Base-by-base conservation (phyloP, 108 stramenopile species). In the Discostella pseudostelligera region DNA sequence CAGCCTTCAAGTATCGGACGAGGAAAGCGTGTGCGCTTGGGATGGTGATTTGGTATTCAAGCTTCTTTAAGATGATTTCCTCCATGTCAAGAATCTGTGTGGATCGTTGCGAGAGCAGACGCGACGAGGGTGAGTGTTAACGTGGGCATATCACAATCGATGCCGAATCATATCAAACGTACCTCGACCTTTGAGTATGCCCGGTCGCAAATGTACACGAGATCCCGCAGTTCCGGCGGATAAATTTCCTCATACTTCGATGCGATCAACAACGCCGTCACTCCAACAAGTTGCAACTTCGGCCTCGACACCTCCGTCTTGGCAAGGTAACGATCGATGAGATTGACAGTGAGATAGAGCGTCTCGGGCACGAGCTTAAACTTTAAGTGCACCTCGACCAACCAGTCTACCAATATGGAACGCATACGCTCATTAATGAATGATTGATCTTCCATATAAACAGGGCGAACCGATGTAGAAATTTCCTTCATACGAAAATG, bases 191-290 rank as follows among this genome's bases (percentile, higher is more conserved):
- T 76, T 26, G 88, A 95, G 81, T 99, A 99, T 21, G 97, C 97
- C 44, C 84, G 66, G 75, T 98, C 96, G 19, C 95, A 96, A 67
- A 99, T 96, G 84, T 95, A 99, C 20, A 99, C 98, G 29, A 96
- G 92, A 58, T 99, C 99, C 36, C 84, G 78, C 46, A 96, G 78
- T 76, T 98, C 95, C 9, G 97, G 97, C 9, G 99, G 96, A 79
- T 98, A 98, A 64, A 99, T 97, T 82, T 99, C 99, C 77, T 99
- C 99, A 78, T 99, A 99, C 81, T 99, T 99, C 59, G 92, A 93
- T 24, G 98, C 97, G 58, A 99, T 82, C 54, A 98, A 83, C 53
- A 99, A 82, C 19, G 96, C 88, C 10, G 97, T 96, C 21, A 98
- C 95, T 25, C 97, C 99, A 45, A 99, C 97, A n/a, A 99, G 90